phyloP scores from a whole-genome alignment of 805 yeast genomes.

The Candida ipomoeae region DNA sequence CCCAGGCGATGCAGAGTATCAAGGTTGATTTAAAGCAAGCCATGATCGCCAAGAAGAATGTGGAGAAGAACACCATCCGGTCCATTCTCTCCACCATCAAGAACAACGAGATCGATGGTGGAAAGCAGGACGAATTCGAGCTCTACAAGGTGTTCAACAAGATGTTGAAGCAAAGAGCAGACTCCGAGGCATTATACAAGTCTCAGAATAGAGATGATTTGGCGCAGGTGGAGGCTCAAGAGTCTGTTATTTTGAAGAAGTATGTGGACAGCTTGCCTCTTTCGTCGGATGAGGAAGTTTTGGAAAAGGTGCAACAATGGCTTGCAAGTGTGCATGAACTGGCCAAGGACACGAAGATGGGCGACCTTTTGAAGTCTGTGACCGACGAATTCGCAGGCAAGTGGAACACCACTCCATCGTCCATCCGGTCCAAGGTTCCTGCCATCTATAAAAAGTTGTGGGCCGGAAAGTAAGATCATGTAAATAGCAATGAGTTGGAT shows the following conservation, averaged over 20 bases:
- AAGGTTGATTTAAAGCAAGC: constrained; percentile 24
- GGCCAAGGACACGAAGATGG: constrained; percentile 6
- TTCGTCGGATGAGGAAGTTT: constrained; percentile 42
- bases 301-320: constrained; percentile 25
- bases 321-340: constrained; percentile 11
- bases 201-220: constrained; percentile 48
- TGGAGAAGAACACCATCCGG: constrained; percentile 41
- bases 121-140: constrained; percentile 21
- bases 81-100: constrained; percentile 40
- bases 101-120: constrained; percentile 31
- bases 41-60: constrained; percentile 21
- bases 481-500: not conserved
- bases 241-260: constrained; percentile 38
- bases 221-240: constrained; percentile 49
- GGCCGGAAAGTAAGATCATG: constrained; percentile 6
- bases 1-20: constrained; percentile 18
- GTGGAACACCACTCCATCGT: constrained; percentile 20
- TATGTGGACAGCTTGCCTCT: constrained; percentile 43
- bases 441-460: constrained; percentile 17
- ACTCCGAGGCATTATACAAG: constrained; percentile 46
- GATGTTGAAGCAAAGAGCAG: constrained; percentile 46
- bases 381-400: constrained; percentile 17
- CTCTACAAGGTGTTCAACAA: constrained; percentile 24
- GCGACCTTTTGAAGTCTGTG: constrained; percentile 11
- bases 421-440: constrained; percentile 19